Evolutionary conservation across 225 moss, liverwort and hornwort species (phyloP).

Genomic region (Physcomitrium patens): DNA sequence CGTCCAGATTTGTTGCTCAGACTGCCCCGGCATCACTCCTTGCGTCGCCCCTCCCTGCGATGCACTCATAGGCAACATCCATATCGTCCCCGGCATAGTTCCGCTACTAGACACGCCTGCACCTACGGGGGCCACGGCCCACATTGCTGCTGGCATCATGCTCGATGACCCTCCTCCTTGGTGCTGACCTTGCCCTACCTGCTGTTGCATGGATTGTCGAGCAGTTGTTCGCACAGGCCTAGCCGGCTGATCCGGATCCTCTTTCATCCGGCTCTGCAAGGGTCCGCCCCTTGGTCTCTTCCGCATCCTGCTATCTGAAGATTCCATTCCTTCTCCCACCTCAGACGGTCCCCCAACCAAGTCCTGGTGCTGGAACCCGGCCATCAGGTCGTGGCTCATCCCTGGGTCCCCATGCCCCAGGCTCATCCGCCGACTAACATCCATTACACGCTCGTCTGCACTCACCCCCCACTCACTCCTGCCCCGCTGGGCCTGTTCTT

Average conservation of each 20-base stretch:
- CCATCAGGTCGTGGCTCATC: conserved; percentile 92
- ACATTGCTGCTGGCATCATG: conserved; percentile 87
- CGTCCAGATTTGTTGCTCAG: conserved; percentile 97
- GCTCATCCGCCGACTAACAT: conserved; percentile 78
- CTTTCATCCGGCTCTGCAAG: conserved; percentile 79
- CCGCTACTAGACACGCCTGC: conserved; percentile 92
- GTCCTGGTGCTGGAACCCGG: conserved; percentile 89
- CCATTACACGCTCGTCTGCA: conserved; percentile 78
- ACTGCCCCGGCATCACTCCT: conserved; percentile 86
- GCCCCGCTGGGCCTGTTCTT: conserved; percentile 73
- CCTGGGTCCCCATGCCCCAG: conserved; percentile 71
- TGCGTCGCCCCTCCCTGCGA: conserved; percentile 65
- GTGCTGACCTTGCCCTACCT: conserved; percentile 29
- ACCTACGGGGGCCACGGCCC: conserved; percentile 95
- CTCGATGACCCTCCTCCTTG: conserved; percentile 55
- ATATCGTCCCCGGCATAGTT: conserved; percentile 93
- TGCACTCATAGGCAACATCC: conserved; percentile 97
- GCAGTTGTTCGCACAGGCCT: conserved; percentile 82
- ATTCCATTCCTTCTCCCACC: conserved; percentile 69
- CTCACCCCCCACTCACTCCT: conserved; percentile 74
- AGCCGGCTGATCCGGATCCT: conserved; percentile 78
- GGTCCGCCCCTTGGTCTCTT: conserved; percentile 71
- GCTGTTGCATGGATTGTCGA: conserved; percentile 75
- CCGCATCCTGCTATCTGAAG: conserved; percentile 75
- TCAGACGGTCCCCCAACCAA: conserved; percentile 73